Conservation (phyloP, 345 rosid genomes). For the Sapria himalayana region DNA sequence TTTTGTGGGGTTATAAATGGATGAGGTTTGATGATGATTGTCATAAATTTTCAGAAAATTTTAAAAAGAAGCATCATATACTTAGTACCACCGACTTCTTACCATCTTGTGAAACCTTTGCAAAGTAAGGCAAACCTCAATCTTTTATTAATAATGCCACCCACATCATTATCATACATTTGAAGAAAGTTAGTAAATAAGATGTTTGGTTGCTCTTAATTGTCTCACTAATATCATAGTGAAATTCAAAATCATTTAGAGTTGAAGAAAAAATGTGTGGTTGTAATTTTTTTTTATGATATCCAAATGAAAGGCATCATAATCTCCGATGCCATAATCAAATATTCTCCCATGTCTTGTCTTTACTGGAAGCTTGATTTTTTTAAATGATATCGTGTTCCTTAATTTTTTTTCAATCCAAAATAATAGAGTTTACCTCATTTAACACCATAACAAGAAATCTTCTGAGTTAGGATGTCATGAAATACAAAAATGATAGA, state of each 20-base stretch:
- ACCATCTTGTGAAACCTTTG: not conserved
- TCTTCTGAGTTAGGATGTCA: not conserved
- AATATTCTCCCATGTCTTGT: not conserved
- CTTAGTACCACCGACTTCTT: not conserved
- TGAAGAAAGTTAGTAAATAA: not conserved
- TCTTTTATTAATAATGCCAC: not conserved
- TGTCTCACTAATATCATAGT: not conserved
- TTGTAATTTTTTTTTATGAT: not conserved
- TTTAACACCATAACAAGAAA: not conserved
- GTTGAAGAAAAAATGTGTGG: not conserved
- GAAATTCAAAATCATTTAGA: not conserved
- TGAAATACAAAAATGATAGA: no score
- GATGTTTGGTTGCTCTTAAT: not conserved
- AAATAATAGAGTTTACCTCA: not conserved
- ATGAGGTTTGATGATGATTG: not conserved
- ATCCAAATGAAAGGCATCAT: not conserved
- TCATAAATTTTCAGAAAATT: not conserved
- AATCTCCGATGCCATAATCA: not conserved
- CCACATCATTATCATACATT: not conserved
- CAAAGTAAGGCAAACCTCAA: not conserved
- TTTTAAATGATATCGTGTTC: not conserved
- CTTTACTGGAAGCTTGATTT: not conserved
- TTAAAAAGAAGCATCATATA: not conserved
- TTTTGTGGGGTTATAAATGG: not conserved
- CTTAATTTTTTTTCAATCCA: not conserved